A percentile compares a stretch with the other conserved stretches of the same genome.
phyloP scores from a whole-genome alignment of 768 basidiomycete genomes.

The Hysterangium stoloniferum region DNA sequence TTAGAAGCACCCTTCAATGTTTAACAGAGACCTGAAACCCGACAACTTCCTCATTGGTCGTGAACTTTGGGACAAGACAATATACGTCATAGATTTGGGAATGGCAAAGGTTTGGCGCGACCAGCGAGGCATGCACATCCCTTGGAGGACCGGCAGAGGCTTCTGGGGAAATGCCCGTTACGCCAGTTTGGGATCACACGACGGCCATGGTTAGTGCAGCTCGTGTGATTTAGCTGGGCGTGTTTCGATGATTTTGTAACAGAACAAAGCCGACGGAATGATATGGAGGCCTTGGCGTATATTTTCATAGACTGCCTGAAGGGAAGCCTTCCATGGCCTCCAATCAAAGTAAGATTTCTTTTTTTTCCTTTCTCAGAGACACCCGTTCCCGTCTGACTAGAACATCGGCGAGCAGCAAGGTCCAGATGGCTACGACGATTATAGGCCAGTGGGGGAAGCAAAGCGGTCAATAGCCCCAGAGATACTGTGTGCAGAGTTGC shows the following conservation, averaged over 20 bases:
- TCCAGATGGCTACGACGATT: conserved; percentile 6
- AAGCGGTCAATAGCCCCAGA: conserved; percentile 1
- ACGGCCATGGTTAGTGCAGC: conserved; percentile 4
- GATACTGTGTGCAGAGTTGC: conserved; percentile 5
- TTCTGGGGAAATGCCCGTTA: conserved; percentile 11
- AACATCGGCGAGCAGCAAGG: not conserved
- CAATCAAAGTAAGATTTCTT: not conserved
- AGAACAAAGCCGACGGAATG: conserved; percentile 10
- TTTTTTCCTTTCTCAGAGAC: not conserved
- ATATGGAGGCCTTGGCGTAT: conserved; percentile 10
- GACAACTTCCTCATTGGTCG: conserved; percentile 12
- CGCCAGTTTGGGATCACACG: conserved; percentile 8
- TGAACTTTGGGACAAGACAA: conserved; percentile 10
- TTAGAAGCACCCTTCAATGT: not conserved
- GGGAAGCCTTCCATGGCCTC: conserved; percentile 9
- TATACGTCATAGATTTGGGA: conserved; percentile 11
- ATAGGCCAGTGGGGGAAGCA: conserved; percentile 3
- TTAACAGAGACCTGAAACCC: conserved; percentile 9
- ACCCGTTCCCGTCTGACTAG: too few species aligned
- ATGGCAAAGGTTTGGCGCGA: conserved; percentile 10
- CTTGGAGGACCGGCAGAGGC: conserved; percentile 2
- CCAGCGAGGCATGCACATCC: conserved; percentile 5
- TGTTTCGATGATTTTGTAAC: not conserved
- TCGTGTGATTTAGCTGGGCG: not conserved
- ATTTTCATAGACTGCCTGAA: conserved; percentile 9